A percentile compares a stretch with the other conserved stretches of the same genome.
Conservation (phyloP, 1,284 basidiomycete genomes). For the Pseudozyma sp. region DNA sequence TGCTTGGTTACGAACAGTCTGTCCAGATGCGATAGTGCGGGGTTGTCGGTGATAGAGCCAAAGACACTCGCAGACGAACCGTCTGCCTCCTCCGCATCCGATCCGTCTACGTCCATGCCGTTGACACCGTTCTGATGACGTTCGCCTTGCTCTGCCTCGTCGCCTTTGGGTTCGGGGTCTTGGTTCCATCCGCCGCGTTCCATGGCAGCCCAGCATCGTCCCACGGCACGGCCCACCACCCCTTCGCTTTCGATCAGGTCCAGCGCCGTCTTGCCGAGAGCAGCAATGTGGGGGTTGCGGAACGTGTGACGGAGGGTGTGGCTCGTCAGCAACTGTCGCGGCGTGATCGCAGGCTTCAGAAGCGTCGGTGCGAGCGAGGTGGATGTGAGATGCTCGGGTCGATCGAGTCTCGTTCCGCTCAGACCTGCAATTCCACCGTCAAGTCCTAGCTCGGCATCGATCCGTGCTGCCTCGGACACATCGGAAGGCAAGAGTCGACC, state of each 20-base stretch:
- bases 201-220: conserved; percentile 64
- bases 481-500: conserved; percentile 40
- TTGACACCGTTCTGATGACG: conserved; percentile 13
- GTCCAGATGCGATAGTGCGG: conserved; percentile 62
- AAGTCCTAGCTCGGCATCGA: conserved; percentile 48
- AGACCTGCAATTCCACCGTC: conserved; percentile 19
- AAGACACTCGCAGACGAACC: conserved; percentile 18
- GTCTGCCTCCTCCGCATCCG: conserved; percentile 16
- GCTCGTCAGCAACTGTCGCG: conserved; percentile 61
- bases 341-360: conserved; percentile 62
- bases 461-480: conserved; percentile 43
- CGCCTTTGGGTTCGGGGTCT: conserved; percentile 40
- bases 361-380: conserved; percentile 63
- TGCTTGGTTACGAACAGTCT: conserved; percentile 63
- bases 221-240: conserved; percentile 59
- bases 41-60: conserved; percentile 48
- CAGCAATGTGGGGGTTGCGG: conserved; percentile 65
- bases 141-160: conserved; percentile 13
- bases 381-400: conserved; percentile 50
- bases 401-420: conserved; percentile 19
- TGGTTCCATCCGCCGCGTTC: conserved; percentile 55
- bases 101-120: conserved; percentile 40
- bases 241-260: conserved; percentile 66
- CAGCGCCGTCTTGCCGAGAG: conserved; percentile 65
- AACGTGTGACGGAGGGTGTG: conserved; percentile 66